phyloP scores from a whole-genome alignment of 1,284 basidiomycete species.

The Phellopilus nigrolimitatus region DNA sequence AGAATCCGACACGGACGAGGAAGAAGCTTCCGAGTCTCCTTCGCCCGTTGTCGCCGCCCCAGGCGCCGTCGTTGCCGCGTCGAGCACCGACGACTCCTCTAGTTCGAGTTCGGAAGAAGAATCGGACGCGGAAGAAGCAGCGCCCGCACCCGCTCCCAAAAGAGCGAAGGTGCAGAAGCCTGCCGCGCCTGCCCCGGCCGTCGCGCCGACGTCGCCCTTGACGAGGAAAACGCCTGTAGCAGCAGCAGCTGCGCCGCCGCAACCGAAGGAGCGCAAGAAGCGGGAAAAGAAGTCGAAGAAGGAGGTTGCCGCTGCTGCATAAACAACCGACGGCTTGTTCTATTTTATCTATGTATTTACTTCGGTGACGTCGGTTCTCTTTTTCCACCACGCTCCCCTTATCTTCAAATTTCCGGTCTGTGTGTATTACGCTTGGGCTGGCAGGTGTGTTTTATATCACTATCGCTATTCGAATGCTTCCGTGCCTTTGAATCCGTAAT shows the following conservation, averaged over 20 bases:
- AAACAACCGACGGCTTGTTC: no score
- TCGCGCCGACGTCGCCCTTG: conserved; percentile 17
- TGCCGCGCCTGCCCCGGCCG: conserved; percentile 13
- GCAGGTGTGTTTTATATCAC: no score
- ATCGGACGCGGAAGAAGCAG: conserved; percentile 20
- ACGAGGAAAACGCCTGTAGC: conserved; percentile 18
- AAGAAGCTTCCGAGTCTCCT: conserved; percentile 16
- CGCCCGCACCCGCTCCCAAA: conserved; percentile 12
- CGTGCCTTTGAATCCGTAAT: no score
- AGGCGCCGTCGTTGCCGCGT: neutral
- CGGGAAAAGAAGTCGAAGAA: conserved; percentile 12
- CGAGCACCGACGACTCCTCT: neutral
- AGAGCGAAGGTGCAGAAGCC: conserved; percentile 18
- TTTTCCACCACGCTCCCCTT: no score
- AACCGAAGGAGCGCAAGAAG: conserved; percentile 11
- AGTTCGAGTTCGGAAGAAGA: conserved; percentile 1
- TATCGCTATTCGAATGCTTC: no score
- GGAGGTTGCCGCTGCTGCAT: neutral
- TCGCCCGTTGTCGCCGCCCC: conserved; percentile 1
- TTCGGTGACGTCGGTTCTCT: no score
- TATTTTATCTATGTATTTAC: neutral
- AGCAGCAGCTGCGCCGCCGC: neutral
- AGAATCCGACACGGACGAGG: conserved; percentile 6
- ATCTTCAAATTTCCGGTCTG: no score
- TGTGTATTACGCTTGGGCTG: no score